These are phyloP conservation scores for Zostera marina DNA, from an alignment of 116 monocot species.

Conservation along the genomic window DNA sequence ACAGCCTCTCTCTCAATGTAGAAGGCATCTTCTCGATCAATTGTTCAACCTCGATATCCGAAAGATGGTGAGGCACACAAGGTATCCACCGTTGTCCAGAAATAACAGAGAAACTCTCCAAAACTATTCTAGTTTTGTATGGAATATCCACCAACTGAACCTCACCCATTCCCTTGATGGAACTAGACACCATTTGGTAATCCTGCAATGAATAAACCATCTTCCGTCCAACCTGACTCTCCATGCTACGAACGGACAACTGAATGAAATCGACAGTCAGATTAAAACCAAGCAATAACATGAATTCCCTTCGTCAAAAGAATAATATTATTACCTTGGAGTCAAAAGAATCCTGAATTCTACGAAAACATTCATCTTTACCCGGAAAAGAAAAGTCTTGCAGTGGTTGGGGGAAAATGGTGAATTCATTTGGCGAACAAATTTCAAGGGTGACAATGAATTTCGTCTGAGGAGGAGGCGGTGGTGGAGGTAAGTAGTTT, in stretches of 20 bases:
- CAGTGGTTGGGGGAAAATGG: conserved; percentile 37
- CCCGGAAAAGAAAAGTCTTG: conserved; percentile 46
- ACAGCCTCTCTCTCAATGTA: conserved; percentile 31
- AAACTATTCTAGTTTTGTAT: conserved; percentile 38
- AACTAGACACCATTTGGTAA: conserved; percentile 33
- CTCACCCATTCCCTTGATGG: conserved; percentile 36
- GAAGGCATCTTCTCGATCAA: conserved; percentile 39
- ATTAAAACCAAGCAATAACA: neutral
- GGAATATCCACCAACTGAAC: conserved; percentile 64
- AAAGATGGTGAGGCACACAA: conserved; percentile 36
- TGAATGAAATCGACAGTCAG: conserved; percentile 1
- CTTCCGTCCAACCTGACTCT: conserved; percentile 28
- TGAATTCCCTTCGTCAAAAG: neutral
- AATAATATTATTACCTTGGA: conserved; percentile 12
- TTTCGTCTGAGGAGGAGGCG: conserved; percentile 16
- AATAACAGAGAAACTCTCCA: conserved; percentile 40
- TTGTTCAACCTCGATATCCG: conserved; percentile 54
- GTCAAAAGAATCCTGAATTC: conserved; percentile 28
- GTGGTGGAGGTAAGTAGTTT: neutral
- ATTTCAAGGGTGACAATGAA: conserved; percentile 58
- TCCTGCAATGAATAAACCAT: conserved; percentile 45
- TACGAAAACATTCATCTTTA: conserved; percentile 27
- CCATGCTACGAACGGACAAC: conserved; percentile 9
- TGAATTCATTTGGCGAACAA: conserved; percentile 66
- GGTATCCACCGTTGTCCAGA: conserved; percentile 31